Evolutionary conservation across 176 grass and related monocot genomes (phyloP), one percentile per base, ranked within the genome.

Genomic region (Paspalum notatum): DNA sequence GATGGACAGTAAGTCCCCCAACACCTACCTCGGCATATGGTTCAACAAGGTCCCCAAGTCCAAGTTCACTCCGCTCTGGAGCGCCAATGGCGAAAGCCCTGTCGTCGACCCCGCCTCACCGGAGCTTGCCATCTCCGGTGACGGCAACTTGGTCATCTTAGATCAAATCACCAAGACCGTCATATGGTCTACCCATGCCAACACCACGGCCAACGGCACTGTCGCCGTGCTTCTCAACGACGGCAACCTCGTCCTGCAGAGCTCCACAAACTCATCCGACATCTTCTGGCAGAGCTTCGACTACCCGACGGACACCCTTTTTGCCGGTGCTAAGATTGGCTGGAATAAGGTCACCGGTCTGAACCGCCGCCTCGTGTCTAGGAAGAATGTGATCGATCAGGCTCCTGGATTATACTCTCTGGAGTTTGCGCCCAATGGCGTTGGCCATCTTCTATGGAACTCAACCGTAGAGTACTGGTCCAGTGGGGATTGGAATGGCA

Each of bases 11-110:
- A 0, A 17, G 8, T 71, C 68, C 46, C 68, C 8, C 14, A 18
- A 71, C 68, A 71, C 68, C 14, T 72, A 72, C 70, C 70, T 72
- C 49, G 70, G 70, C 48, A 72, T 72, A 20, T 72, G 70, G 70
- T 72, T 38, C 49, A 18, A 72, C 49, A 72, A 39, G 49, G 70
- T 72, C 26, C 25, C 70, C 16, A 72, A 72, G 49, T 9, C 70
- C 16, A 72, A 72, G 49, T 9, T 37, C 24, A 72, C 70, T 0
- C 70, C 47, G 9, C 48, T 53, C 24, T 72, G 70, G 70, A 53
- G 47, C 24, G 70, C 70, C 47, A 72, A 72, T 8, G 49, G 70
- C 26, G 70, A 53, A 1, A 39, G 16, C 70, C 70, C 70, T 9
- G 49, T 72, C 26, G 27, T 53, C 0, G 49, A 54, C 49, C 49